Evolutionary conservation across 2,329 filamentous ascomycete genomes (phyloP).

Genomic region (Neocatenulostroma microsporum): DNA sequence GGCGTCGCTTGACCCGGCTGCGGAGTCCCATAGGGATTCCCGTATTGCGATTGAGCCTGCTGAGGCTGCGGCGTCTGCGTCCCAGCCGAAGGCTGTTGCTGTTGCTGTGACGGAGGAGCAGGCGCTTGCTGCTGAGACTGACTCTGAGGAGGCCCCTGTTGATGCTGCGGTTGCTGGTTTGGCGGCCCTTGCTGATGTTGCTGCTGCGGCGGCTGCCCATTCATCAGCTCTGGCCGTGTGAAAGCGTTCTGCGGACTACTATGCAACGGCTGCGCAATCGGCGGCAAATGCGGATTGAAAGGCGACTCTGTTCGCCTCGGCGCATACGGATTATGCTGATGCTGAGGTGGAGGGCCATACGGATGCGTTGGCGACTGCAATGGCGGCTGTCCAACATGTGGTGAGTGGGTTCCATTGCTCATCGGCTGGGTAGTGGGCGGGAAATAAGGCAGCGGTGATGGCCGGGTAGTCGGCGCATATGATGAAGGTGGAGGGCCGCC

Average conservation of each 20-base stretch:
- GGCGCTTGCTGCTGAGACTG: too few relatives aligned
- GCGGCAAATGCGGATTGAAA: slow-evolving; percentile 16
- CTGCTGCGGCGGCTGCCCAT: slow-evolving; percentile 11
- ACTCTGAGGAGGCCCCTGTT: too few relatives aligned
- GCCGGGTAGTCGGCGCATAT: slow-evolving; percentile 5
- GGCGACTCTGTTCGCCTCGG: slow-evolving; percentile 17
- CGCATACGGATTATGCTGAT: slow-evolving; percentile 15
- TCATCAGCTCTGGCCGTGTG: slow-evolving; percentile 2
- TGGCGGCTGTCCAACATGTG: slow-evolving; percentile 21
- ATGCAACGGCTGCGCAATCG: slow-evolving; percentile 25
- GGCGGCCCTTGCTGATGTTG: slow-evolving; percentile 5
- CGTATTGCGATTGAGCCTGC: too few relatives aligned
- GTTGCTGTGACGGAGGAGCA: too few relatives aligned
- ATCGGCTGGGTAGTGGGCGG: slow-evolving; percentile 19
- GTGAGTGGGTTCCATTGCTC: slow-evolving; percentile 32
- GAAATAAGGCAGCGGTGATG: slow-evolving; percentile 11
- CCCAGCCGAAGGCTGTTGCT: slow-evolving; percentile 11
- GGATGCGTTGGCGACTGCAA: slow-evolving; percentile 28
- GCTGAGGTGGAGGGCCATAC: slow-evolving; percentile 24
- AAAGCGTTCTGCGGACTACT: slow-evolving; percentile 8
- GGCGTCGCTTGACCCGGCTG: slow-evolving; percentile 5
- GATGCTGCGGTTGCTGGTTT: not conserved
- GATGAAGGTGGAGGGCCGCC: too few relatives aligned
- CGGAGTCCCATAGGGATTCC: slow-evolving; percentile 5
- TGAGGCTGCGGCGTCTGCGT: slow-evolving; percentile 1